A percentile compares a stretch with the other conserved stretches of the same genome.
Evolutionary conservation across 305 asterid species (phyloP).

Genomic region (Nicotiana rustica): DNA sequence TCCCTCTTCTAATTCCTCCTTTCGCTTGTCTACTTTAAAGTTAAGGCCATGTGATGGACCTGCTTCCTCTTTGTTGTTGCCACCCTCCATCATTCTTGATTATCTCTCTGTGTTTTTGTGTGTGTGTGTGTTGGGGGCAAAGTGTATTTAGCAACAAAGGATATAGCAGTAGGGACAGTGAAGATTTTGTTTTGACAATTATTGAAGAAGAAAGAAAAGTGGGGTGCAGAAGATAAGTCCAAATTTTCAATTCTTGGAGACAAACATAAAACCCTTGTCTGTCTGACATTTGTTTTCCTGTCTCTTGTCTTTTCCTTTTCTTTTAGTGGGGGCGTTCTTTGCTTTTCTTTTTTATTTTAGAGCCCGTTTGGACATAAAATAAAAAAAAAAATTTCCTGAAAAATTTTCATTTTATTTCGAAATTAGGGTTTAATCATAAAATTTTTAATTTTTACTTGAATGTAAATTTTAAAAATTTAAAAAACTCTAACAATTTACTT

Average conservation of each 20-base stretch:
- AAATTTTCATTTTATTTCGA: no score
- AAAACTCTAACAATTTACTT: no score
- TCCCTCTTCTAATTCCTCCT: constrained; percentile 34
- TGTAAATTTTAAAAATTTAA: no score
- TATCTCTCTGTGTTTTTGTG: neutral
- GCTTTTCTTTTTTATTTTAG: no score
- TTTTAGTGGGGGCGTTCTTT: neutral
- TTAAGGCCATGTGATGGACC: constrained; percentile 55
- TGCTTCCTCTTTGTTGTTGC: constrained; percentile 50
- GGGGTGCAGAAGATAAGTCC: neutral
- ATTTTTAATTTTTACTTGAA: no score
- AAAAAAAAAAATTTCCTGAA: no score
- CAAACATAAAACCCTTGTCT: neutral
- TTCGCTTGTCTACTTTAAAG: constrained; percentile 38
- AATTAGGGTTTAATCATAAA: no score
- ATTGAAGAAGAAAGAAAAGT: neutral
- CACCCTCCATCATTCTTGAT: constrained; percentile 47
- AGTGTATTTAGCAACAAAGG: neutral
- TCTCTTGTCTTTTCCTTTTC: neutral
- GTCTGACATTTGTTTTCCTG: neutral
- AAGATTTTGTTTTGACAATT: constrained; percentile 32
- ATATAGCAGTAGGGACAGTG: neutral
- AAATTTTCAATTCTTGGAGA: neutral
- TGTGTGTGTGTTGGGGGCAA: neutral
- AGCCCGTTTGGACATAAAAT: no score